Conservation (phyloP, 306 rosid species). For the Trifolium fragiferum region DNA sequence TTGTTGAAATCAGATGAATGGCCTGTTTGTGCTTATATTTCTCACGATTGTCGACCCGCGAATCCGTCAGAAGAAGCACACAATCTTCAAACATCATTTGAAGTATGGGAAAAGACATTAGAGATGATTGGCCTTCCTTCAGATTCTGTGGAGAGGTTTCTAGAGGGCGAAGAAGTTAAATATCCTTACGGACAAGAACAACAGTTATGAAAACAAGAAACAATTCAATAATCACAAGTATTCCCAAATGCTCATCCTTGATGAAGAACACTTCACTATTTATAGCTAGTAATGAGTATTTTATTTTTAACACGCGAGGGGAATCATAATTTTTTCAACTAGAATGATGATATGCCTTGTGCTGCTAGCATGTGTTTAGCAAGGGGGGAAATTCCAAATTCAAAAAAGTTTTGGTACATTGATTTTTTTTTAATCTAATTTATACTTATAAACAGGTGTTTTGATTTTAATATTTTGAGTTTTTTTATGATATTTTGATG, state of each 20-base stretch:
- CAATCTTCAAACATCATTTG: constrained; percentile 55
- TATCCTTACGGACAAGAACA: constrained; percentile 64
- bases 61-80: constrained; percentile 97
- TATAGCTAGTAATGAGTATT: too few relatives aligned
- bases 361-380: too few relatives aligned
- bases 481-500: too few relatives aligned
- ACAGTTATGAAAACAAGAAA: constrained; percentile 15
- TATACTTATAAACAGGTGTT: too few relatives aligned
- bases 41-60: constrained; percentile 87
- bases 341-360: too few relatives aligned
- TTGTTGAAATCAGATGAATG: constrained; percentile 81
- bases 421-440: too few relatives aligned
- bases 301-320: too few relatives aligned
- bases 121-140: constrained; percentile 84
- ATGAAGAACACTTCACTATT: background rate
- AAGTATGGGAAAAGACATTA: constrained; percentile 92
- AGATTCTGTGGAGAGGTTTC: constrained; percentile 77
- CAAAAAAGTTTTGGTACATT: too few relatives aligned
- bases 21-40: constrained; percentile 89
- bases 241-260: background rate
- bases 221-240: background rate
- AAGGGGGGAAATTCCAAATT: too few relatives aligned
- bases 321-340: too few relatives aligned
- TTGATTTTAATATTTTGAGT: too few relatives aligned
- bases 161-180: constrained; percentile 73